Conservation (phyloP, 371 early-diverging fungal species). For the Mortierella sp. region DNA sequence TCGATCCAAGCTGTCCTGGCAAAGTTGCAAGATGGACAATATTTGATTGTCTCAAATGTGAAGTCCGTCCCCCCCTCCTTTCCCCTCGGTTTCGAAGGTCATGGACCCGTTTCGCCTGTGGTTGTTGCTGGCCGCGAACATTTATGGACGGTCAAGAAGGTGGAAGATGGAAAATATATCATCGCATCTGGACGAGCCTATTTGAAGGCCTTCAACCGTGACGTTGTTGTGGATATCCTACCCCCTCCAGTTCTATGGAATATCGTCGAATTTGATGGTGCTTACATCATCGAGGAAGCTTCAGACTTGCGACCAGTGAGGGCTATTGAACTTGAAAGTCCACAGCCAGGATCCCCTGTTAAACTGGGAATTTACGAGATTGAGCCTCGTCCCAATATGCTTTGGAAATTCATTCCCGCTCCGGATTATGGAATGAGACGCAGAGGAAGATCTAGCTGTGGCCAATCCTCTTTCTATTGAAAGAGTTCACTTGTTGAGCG, state of each 20-base stretch:
- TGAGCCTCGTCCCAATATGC: too few species aligned
- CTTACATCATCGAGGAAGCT: not conserved
- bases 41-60: not conserved
- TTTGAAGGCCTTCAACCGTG: not conserved
- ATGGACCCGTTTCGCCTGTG: constrained; percentile 1
- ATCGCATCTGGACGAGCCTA: not conserved
- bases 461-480: too few species aligned
- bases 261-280: not conserved
- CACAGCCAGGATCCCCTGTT: not conserved
- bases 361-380: not conserved
- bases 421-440: too few species aligned
- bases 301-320: not conserved
- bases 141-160: not conserved
- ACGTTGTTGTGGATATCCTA: not conserved
- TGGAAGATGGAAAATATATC: not conserved
- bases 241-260: not conserved
- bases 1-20: too few species aligned
- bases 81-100: constrained; percentile 1
- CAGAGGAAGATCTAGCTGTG: too few species aligned
- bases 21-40: too few species aligned
- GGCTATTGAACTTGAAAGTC: too few species aligned
- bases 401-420: too few species aligned
- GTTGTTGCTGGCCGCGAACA: not conserved
- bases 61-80: not conserved
- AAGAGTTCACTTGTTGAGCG: too few species aligned